Evolutionary conservation across 2,329 filamentous ascomycete genomes (phyloP), one percentile per base, ranked within the genome.

Genomic region (Aspergillus ochraceoroseus): DNA sequence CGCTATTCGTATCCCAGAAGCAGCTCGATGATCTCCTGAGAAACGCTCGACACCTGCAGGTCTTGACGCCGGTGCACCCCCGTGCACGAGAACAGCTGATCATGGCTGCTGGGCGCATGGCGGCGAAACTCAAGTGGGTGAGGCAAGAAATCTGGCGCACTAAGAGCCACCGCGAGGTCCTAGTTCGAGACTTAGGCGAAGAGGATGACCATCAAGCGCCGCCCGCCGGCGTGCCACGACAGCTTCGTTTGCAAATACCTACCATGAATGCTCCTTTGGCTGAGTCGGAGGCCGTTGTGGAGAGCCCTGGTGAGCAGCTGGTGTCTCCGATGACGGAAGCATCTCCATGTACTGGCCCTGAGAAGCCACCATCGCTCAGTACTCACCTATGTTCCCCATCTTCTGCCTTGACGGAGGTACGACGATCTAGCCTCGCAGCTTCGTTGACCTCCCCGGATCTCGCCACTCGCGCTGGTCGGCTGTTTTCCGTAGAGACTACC

Each of bases 61-160:
- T 96, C 13, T 68, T 96, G 15, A 87, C 90, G 1, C 92, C 92
- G 0, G 87, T 98, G 31, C 85, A 94, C 56, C 80, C 83, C n/a
- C 88, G 88, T 64, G 89, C 87, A 0, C 77, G 92, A 45, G 90
- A 96, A 45, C 79, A 87, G 44, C 76, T 96, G 39, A 75, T 95
- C n/a, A 74, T 84, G 49, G 85, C 87, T 12, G 90, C 92, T 13
- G 87, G 83, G 4, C 80, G 84, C 5, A 82, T 94, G 66, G 82
- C 89, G 41, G 87, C 87, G 3, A 88, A 90, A 60, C 69, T 98
- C 45, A 94, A 92, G 61, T 95, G 90, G 90, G 82, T 83, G n/a
- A 77, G 90, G 46, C 83, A 94, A 61, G 87, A 95, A 51, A 92
- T 95, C 13, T 95, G 89, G 87, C 85, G 82, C 38, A 77, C 90